A percentile compares a stretch with the other conserved stretches of the same genome.
Evolutionary conservation across 306 rosid genomes (phyloP).

Genomic region (Fragaria vesca): DNA sequence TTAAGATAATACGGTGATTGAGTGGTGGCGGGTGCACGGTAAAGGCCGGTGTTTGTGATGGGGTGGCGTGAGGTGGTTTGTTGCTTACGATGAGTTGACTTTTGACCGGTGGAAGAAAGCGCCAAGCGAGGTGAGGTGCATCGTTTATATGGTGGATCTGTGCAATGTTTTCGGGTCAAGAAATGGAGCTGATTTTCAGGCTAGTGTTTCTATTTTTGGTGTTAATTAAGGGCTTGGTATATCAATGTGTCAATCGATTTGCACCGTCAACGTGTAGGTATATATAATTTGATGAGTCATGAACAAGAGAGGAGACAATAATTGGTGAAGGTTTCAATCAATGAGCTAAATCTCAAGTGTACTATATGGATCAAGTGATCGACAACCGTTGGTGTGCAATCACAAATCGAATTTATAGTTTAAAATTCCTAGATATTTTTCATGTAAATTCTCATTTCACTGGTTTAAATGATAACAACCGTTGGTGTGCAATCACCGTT

Average conservation of each 20-base stretch:
- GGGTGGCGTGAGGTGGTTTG: neutral
- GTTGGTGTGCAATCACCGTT: too few relatives aligned
- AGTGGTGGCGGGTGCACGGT: neutral
- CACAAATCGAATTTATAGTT: neutral
- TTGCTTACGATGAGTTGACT: neutral
- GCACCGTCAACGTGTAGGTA: constrained; percentile 2
- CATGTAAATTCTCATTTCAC: too few relatives aligned
- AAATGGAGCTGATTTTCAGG: neutral
- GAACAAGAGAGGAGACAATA: neutral
- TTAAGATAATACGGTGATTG: neutral
- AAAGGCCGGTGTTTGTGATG: neutral
- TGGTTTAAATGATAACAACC: too few relatives aligned
- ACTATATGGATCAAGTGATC: neutral
- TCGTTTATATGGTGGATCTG: neutral
- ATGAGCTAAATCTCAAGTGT: neutral
- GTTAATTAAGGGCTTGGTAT: neutral
- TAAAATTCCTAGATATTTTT: too few relatives aligned
- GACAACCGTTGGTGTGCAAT: neutral
- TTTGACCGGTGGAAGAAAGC: neutral
- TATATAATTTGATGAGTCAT: neutral
- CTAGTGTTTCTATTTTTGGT: neutral
- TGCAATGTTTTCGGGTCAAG: neutral
- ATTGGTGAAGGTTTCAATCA: neutral
- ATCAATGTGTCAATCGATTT: neutral
- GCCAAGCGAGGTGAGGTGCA: neutral